Conservation (phyloP, 495 filamentous ascomycete species). For the Pyronema domesticum region DNA sequence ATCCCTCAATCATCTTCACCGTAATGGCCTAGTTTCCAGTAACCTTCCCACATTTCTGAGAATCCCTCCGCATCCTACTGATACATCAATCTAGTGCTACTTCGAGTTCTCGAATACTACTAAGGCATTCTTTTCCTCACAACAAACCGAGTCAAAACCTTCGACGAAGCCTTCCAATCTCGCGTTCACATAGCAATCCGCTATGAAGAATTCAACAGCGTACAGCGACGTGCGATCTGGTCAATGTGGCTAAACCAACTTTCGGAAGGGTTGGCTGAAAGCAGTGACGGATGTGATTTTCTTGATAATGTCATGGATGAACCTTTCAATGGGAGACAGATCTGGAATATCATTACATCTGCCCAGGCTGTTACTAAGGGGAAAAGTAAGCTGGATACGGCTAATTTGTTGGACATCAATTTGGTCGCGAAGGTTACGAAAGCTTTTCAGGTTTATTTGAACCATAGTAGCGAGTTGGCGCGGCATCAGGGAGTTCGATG, state of each 20-base stretch:
- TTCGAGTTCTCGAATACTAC: conserved; percentile 42
- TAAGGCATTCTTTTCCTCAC: conserved; percentile 41
- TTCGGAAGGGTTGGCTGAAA: conserved; percentile 2
- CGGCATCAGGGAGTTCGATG: no score
- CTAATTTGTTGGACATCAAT: no score
- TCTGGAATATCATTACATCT: conserved; percentile 77
- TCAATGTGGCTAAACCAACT: conserved; percentile 2
- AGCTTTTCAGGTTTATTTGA: no score
- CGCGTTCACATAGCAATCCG: conserved; percentile 34
- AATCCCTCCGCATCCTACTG: no score
- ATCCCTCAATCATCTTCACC: conserved; percentile 25
- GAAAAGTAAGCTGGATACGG: no score
- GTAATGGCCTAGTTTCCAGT: conserved; percentile 36
- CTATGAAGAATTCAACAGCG: conserved; percentile 27
- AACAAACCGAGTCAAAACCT: conserved; percentile 36
- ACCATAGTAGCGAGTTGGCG: no score
- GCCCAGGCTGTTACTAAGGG: no score
- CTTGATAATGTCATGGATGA: conserved; percentile 1
- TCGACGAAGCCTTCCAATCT: conserved; percentile 34
- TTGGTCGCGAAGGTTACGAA: no score
- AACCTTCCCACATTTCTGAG: no score
- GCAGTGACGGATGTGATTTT: neutral
- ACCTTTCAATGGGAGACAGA: conserved; percentile 31
- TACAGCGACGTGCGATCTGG: neutral
- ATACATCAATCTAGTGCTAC: no score